A percentile compares a stretch with the other conserved stretches of the same genome.
phyloP scores from a whole-genome alignment of 2,329 filamentous ascomycete species.

The Claviceps pusilla region DNA sequence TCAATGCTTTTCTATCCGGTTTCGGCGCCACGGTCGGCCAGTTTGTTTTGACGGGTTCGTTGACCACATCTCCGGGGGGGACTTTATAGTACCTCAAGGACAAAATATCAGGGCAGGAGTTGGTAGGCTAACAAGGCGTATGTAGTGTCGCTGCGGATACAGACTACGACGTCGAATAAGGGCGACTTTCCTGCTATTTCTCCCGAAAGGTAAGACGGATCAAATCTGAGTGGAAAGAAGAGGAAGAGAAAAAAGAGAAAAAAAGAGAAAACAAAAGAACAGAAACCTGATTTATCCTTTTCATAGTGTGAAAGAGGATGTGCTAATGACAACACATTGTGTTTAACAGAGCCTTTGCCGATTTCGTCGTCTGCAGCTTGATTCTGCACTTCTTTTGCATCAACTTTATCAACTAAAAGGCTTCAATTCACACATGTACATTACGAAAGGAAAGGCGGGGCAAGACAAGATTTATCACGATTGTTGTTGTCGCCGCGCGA shows the following conservation, averaged over 20 bases:
- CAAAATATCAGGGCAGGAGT: neutral
- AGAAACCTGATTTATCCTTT: neutral
- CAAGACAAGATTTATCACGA: neutral
- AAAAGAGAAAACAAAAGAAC: neutral
- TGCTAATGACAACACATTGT: neutral
- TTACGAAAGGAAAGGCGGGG: neutral
- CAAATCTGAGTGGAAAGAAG: neutral
- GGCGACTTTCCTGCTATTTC: conserved; percentile 61
- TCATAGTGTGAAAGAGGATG: neutral
- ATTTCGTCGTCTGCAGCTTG: conserved; percentile 87
- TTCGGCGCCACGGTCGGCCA: conserved; percentile 92
- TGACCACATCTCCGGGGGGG: neutral
- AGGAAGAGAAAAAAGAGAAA: neutral
- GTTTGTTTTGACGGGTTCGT: conserved; percentile 81
- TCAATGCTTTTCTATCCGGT: conserved; percentile 94
- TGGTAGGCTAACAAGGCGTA: neutral
- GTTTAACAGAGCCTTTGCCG: conserved; percentile 66
- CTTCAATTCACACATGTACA: neutral
- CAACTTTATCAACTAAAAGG: conserved; percentile 87
- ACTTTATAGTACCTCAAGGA: neutral
- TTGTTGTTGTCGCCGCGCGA: neutral
- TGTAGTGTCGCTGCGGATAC: conserved; percentile 62
- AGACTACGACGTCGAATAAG: conserved; percentile 75
- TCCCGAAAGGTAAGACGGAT: conserved; percentile 52
- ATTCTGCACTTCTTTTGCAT: conserved; percentile 98